Base-by-base conservation (phyloP, 1,284 basidiomycete species). In the Anthracocystis setariae region DNA sequence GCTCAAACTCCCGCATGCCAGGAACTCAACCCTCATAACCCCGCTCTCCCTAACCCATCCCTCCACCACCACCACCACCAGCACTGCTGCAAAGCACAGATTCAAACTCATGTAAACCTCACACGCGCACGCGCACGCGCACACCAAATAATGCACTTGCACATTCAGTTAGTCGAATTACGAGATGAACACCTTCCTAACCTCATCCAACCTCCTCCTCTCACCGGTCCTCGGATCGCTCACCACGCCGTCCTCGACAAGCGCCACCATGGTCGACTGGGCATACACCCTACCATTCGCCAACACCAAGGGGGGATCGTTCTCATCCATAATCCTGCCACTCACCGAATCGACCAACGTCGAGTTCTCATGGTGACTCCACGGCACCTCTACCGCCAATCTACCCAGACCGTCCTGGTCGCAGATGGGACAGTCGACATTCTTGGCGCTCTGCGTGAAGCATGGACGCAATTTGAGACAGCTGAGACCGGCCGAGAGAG, bases 231-330 rank as follows among this genome's bases (percentile, higher is more conserved):
- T 86, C 1, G 93, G 94, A 81, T 35, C 15, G 27, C 20, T 35
- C n/a, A 5, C 47, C 20, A 15, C 5, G 3, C 8, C 86, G 75
- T 91, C 90, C 83, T 88, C 88, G 18, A 88, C 91, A 89, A 95
- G 92, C 39, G 92, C 90, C 73, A 90, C 87, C 56, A 96, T 85
- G 2, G 90, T 92, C 91, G 94, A 73, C 18, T 48, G 87, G 18
- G 93, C 95, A 82, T 98, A 98, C 18, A 98, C 94, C 72, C 91
- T 87, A 3, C 94, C 95, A 69, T 92, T 91, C 0, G 93, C 92
- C 78, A 98, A 91, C n/a, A 89, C 90, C 88, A 94, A 87, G 1
- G 92, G 92, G 85, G 90, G 91, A 78, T 94, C 95, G 81, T 94
- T 89, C 68, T 90, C 93, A 77, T 97, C 91, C 90, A 98, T 96